Base-by-base conservation (phyloP, 371 early-diverging fungal genomes). In the Mortierella sp. region DNA sequence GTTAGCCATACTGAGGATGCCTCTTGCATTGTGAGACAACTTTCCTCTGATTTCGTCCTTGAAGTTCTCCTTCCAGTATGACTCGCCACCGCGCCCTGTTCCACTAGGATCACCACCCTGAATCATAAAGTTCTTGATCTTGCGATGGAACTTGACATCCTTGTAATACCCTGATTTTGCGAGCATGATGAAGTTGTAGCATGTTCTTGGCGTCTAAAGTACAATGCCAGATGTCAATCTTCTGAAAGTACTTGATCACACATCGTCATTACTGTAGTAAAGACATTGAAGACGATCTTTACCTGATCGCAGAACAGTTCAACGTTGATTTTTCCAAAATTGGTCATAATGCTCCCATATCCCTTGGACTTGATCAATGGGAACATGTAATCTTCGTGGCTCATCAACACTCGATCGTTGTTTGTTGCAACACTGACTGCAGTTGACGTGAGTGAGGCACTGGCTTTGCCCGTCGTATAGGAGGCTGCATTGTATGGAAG, bases 61-160 rank as follows among this genome's bases (percentile, higher is more conserved):
- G 66, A 98, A 98, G 46, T 85, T 83, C 25, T 85, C 74, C 37
- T 91, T 91, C 90, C 93, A 96, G 45, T 86, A 84, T 2, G 93
- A 91, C 62, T 93, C 86, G 7, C 96, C 95, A 9, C 98, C 99
- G 21, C 83, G 82, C 16, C 97, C 97, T 3, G 91, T 92, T 1
- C 98, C 96, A 9, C 94, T 91, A 50, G 96, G 93, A 80, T 97
- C 98, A 25, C 97, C 98, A 24, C 96, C 96, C 85, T 97, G 97
- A 21, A 96, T 84, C 95, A 98, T 97, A 69, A 97, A 98, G 31
- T 90, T 88, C 57, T 87, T 88, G 63, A 98, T 97, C 47, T 85
- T 87, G 55, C 97, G 88, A 82, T 97, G 97, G 79, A 98, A 97
- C 10, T 79, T 76, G 17, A 84, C 83, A 34, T 83, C 80, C 54